These are phyloP conservation scores for Xanthoconium purpureum DNA, from an alignment of 768 basidiomycete genomes.

Conservation along the genomic window DNA sequence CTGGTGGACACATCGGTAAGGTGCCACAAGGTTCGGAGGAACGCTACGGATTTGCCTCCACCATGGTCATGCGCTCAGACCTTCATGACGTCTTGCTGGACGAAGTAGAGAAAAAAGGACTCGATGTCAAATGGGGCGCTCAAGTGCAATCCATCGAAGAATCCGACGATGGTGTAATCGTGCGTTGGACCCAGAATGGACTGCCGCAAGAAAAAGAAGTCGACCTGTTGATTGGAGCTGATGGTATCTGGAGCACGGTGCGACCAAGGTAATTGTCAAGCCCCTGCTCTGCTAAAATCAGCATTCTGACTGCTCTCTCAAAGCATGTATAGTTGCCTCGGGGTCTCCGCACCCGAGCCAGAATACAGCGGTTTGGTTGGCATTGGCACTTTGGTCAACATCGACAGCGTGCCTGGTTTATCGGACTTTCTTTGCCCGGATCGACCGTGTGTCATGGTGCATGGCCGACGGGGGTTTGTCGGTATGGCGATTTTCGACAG, in stretches of 20 bases:
- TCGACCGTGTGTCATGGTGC: slow-evolving; percentile 29
- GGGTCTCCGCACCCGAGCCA: slow-evolving; percentile 17
- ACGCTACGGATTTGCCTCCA: slow-evolving; percentile 29
- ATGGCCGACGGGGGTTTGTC: slow-evolving; percentile 26
- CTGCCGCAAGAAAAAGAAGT: slow-evolving; percentile 20
- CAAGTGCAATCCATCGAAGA: slow-evolving; percentile 26
- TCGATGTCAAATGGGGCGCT: slow-evolving; percentile 23
- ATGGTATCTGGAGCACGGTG: slow-evolving; percentile 32
- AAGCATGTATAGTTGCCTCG: slow-evolving; percentile 26
- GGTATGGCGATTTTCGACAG: slow-evolving; percentile 29
- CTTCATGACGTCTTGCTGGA: slow-evolving; percentile 32
- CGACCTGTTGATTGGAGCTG: slow-evolving; percentile 32
- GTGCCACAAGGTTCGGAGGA: slow-evolving; percentile 26
- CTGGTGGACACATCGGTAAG: slow-evolving; percentile 21
- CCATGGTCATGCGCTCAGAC: slow-evolving; percentile 28
- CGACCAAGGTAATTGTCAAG: slow-evolving; percentile 17
- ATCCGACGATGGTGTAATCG: slow-evolving; percentile 22
- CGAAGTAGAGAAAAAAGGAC: slow-evolving; percentile 18
- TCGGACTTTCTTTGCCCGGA: slow-evolving; percentile 17
- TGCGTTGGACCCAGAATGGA: slow-evolving; percentile 25
- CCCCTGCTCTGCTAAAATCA: neutral
- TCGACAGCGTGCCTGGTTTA: slow-evolving; percentile 22
- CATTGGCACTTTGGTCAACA: slow-evolving; percentile 18
- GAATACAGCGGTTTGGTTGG: slow-evolving; percentile 31
- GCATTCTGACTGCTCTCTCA: neutral